Percentiles rank a stretch among this genome's conserved stretches.
phyloP scores from a whole-genome alignment of 179 eudicot genomes.

The Camellia oleifera region DNA sequence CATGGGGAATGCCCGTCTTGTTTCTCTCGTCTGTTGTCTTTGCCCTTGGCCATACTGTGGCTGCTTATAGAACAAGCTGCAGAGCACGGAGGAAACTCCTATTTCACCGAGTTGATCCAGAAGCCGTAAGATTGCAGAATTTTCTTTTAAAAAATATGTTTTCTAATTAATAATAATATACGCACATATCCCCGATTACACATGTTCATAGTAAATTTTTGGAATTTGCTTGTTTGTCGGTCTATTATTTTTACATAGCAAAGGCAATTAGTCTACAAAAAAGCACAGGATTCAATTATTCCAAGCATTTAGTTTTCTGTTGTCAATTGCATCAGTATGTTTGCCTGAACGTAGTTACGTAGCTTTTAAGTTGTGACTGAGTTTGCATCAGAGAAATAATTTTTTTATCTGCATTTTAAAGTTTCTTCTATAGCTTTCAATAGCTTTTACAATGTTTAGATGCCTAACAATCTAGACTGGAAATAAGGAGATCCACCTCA shows the following conservation, averaged over 20 bases:
- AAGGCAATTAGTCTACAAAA: background rate
- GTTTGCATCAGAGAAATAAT: background rate
- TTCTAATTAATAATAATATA: background rate
- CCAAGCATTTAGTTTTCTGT: background rate
- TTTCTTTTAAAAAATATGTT: background rate
- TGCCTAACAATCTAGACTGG: constrained; percentile 3
- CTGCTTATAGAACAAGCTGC: constrained; percentile 87
- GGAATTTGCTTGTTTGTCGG: background rate
- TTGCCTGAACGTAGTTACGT: background rate
- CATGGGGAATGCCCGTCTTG: constrained; percentile 96
- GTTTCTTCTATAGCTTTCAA: background rate
- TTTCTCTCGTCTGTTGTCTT: constrained; percentile 85
- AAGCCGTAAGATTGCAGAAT: constrained; percentile 52
- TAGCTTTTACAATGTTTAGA: background rate
- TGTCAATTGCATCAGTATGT: background rate
- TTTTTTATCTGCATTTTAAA: background rate
- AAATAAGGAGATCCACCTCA: background rate
- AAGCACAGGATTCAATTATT: background rate
- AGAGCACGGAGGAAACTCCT: constrained; percentile 82
- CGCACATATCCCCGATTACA: background rate
- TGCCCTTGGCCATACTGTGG: constrained; percentile 92
- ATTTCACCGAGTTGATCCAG: constrained; percentile 81
- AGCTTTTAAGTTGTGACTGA: background rate
- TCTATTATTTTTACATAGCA: background rate
- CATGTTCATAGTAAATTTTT: background rate